phyloP scores from a whole-genome alignment of 2,329 filamentous ascomycete genomes.

The Acephala macrosclerotiorum region DNA sequence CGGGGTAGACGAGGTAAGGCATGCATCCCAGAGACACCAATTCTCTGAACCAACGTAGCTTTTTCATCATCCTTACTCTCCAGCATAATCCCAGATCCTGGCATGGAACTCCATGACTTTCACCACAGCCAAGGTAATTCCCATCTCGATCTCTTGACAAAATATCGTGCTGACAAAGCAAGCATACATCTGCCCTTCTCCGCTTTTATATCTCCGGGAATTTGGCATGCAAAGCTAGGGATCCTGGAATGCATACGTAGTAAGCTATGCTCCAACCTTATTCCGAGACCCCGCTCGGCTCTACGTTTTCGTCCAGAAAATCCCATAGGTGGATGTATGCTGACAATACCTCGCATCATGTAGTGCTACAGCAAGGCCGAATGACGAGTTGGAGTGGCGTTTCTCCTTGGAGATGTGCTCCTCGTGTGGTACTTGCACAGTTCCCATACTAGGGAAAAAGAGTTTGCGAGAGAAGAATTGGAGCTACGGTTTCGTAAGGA shows the following conservation, averaged over 20 bases:
- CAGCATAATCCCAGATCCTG: background rate
- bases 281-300: no score
- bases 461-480: background rate
- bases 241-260: no score
- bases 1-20: no score
- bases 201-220: conserved; percentile 4
- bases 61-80: background rate
- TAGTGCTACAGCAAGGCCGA: background rate
- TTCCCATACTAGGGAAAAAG: background rate
- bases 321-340: no score
- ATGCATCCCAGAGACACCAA: no score
- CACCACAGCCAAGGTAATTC: no score
- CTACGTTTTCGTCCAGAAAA: no score
- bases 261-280: no score
- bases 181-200: background rate
- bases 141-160: background rate
- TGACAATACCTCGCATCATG: no score
- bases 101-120: no score
- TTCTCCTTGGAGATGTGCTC: conserved; percentile 1
- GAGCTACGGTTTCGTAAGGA: background rate
- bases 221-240: background rate
- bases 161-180: background rate
- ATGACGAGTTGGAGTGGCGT: background rate
- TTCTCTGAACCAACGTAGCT: no score
- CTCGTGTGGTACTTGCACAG: background rate